Base-by-base conservation (phyloP, 1,284 basidiomycete genomes). In the Pisolithus thermaeus region DNA sequence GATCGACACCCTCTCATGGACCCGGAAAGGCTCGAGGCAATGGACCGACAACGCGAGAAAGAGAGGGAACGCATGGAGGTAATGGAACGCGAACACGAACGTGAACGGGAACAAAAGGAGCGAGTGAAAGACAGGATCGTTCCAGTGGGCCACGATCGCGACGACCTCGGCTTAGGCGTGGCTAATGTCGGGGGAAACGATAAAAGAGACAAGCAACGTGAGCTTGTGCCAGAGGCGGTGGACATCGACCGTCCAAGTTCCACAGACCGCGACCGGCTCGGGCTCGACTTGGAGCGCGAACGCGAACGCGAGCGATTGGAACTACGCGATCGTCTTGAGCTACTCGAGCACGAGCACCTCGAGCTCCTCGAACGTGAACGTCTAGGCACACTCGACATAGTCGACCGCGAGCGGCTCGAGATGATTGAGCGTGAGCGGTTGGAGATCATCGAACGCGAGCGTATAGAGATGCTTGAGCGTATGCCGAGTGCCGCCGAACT, bases 401-500 rank as follows among this genome's bases (percentile, higher is more conserved):
- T 65, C 54, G 63, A 64, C 50, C 66, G 59, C 12, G 63, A 66
- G 49, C 56, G 49, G 18, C 43, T 63, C 12, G 63, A 67, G 42
- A 41, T 66, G n/a, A 43, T 65, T 11, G 64, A 65, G 37, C 63
- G 61, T 18, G 63, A 65, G 36, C 57, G 62, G 43, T 9, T 60
- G 46, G 65, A 68, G 28, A 55, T 58, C 7, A 47, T 67, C 16
- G 63, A 68, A 49, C 64, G 66, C 3, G 64, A 65, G 37, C 65
- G 64, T 1, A 27, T 66, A 38, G 63, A 65, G 47, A 62, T 64
- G 52, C 58, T 65, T 37, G 64, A 68, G 11, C 64, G 66, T 5
- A 58, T 65, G 52, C 67, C 66, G 4, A 67, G 58, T 20, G 61
- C 62, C n/a, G 64, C 65, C 9, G 64, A 66, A 28, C 67, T 69